These are phyloP conservation scores for Plantago ovata DNA, from an alignment of 257 asterid genomes.

Conservation along the genomic window DNA sequence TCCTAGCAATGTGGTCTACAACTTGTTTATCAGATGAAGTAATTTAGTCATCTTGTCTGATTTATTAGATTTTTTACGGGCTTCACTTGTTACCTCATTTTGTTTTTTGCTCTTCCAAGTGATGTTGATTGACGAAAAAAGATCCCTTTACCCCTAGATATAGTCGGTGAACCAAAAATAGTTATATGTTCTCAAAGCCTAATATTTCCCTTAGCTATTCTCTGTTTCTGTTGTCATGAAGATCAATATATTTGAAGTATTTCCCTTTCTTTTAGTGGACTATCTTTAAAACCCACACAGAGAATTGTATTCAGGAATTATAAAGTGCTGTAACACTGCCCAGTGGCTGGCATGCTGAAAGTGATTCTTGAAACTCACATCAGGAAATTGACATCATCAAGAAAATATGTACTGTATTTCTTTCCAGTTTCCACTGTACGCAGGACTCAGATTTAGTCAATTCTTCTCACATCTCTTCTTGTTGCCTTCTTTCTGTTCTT, in stretches of 20 bases:
- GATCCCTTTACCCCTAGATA: neutral
- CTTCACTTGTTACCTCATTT: neutral
- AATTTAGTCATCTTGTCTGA: conserved; percentile 1
- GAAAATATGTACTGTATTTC: conserved; percentile 3
- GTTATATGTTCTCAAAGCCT: too few relatives aligned
- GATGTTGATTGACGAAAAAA: neutral
- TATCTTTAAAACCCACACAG: neutral
- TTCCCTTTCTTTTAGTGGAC: neutral
- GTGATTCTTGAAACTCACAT: conserved; percentile 8
- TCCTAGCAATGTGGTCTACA: conserved; percentile 1
- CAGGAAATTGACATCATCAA: neutral
- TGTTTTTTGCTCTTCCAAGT: neutral
- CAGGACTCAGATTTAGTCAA: conserved; percentile 2
- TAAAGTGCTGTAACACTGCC: too few relatives aligned
- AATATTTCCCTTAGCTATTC: too few relatives aligned
- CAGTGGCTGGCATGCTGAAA: too few relatives aligned
- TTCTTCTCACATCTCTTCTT: conserved; percentile 11
- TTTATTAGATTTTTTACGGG: conserved; percentile 4
- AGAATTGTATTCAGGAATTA: neutral
- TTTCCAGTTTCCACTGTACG: neutral
- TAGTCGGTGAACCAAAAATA: too few relatives aligned
- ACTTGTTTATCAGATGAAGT: conserved; percentile 16
- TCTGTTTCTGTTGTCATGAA: too few relatives aligned
- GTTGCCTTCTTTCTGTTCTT: neutral
- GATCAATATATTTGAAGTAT: too few relatives aligned